Evolutionary conservation across 2,329 filamentous ascomycete genomes (phyloP).

Genomic region (Arthroderma uncinatum): DNA sequence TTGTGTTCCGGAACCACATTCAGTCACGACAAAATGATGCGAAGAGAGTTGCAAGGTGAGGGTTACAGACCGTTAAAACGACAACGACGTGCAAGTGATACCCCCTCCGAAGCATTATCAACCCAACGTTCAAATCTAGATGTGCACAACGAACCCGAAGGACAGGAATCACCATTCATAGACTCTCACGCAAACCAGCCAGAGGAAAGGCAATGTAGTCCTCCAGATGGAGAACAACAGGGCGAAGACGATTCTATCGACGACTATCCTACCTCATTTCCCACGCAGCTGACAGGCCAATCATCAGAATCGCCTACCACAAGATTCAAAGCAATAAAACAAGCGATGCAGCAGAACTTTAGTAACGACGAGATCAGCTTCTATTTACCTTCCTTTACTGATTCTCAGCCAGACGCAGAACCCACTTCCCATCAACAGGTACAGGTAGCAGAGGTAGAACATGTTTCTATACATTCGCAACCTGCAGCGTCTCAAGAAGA

Average conservation of each 20-base stretch:
- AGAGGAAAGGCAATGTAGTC: not conserved
- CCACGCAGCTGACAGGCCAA: not conserved
- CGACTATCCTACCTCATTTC: conserved; percentile 2
- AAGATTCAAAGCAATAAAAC: conserved; percentile 13
- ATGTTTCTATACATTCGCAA: not conserved
- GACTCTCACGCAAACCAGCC: not conserved
- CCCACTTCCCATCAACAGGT: not conserved
- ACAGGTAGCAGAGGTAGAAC: not conserved
- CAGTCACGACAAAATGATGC: conserved; percentile 54
- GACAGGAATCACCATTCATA: not conserved
- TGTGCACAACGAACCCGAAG: not conserved
- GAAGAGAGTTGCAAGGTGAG: conserved; percentile 22
- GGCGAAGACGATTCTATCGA: not conserved
- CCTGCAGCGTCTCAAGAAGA: not conserved
- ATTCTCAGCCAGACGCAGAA: not conserved
- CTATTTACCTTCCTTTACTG: conserved; percentile 5
- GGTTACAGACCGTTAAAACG: conserved; percentile 13
- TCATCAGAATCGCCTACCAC: conserved; percentile 6
- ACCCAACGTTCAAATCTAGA: conserved; percentile 10
- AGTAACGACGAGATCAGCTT: conserved; percentile 13
- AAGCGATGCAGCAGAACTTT: conserved; percentile 11
- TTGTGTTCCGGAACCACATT: conserved; percentile 53
- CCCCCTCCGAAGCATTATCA: conserved; percentile 6
- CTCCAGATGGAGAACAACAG: not conserved
- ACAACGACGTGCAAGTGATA: conserved; percentile 7